Evolutionary conservation across 257 asterid species (phyloP), one percentile per base, ranked within the genome.

Genomic region (Salvia rosmarinus): DNA sequence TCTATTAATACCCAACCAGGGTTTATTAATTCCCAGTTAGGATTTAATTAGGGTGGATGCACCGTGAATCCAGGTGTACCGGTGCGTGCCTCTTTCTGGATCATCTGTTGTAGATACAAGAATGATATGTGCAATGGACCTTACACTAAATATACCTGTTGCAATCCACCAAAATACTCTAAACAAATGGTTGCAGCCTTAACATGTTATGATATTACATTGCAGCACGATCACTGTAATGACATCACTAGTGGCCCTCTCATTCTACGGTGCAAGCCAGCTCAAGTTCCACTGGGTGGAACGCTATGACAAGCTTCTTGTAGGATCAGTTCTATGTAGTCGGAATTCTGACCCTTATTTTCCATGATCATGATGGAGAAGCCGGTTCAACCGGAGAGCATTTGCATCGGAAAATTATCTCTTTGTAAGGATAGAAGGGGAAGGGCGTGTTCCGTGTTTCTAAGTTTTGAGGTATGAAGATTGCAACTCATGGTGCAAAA

Each of bases 241-340:
- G 99, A 95, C 92, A 8, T 95, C 99, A 0, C 83, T 95, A 44
- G 98, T 95, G 80, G 99, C 99, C 4, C 93, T 91, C 72, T 95
- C 98, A 19, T 91, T 88, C 82, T 95, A 95, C 43, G 99, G 99
- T 70, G 96, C 99, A 44, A 95, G 97, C 78, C 98, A 91, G 88
- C 91, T 95, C 60, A 95, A 95, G 91, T 95, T 95, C 79, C 98
- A 91, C 73, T 94, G 96, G 97, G 96, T 89, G 71, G 98, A 94
- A 77, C 96, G 91, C 50, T 89, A 95, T 1, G 99, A 95, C 86
- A 91, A 91, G 84, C 96, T 95, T 78, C 96, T 91, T 16, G 98
- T 91, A 9, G 99, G 98, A 57, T 89, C 98, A 3, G 97, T 95
- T 42, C 85, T 91, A 14, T 89, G 98, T 91, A 47, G 99, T 91